Evolutionary conservation across 179 eudicot species (phyloP).

Genomic region (Spergularia azorica): DNA sequence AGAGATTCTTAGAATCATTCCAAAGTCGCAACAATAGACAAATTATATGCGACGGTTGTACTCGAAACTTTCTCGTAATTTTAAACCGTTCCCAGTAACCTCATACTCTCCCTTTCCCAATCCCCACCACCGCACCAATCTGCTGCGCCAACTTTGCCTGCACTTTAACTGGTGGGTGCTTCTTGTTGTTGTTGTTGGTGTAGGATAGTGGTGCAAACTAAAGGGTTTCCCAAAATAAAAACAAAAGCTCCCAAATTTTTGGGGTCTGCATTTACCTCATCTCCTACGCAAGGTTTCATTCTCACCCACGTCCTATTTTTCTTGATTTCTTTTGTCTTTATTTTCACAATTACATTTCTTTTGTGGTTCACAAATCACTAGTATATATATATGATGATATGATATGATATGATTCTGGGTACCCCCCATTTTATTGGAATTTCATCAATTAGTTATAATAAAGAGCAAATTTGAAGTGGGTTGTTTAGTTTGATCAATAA

Average conservation of each 20-base stretch:
- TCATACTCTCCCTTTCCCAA: too few relatives aligned
- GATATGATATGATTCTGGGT: constrained; percentile 15
- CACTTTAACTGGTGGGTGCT: too few relatives aligned
- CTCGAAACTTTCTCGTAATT: too few relatives aligned
- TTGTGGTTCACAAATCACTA: constrained; percentile 27
- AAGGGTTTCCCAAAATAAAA: not conserved
- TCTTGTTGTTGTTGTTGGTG: constrained; percentile 5
- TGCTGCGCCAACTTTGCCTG: too few relatives aligned
- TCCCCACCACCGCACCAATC: too few relatives aligned
- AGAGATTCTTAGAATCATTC: too few relatives aligned
- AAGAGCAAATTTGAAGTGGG: constrained; percentile 4
- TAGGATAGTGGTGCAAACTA: not conserved
- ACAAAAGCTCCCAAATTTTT: not conserved
- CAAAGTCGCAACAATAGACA: too few relatives aligned
- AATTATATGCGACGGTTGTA: too few relatives aligned
- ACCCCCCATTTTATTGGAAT: not conserved
- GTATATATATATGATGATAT: not conserved
- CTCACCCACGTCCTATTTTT: constrained; percentile 24
- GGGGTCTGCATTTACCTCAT: not conserved
- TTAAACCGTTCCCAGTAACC: too few relatives aligned
- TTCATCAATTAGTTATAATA: not conserved
- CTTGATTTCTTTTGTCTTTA: constrained; percentile 14
- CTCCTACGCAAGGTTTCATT: constrained; percentile 7
- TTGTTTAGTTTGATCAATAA: constrained; percentile 1
- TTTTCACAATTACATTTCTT: not conserved